Base-by-base conservation (phyloP, 2,329 filamentous ascomycete genomes). In the Fusarium torulosum region DNA sequence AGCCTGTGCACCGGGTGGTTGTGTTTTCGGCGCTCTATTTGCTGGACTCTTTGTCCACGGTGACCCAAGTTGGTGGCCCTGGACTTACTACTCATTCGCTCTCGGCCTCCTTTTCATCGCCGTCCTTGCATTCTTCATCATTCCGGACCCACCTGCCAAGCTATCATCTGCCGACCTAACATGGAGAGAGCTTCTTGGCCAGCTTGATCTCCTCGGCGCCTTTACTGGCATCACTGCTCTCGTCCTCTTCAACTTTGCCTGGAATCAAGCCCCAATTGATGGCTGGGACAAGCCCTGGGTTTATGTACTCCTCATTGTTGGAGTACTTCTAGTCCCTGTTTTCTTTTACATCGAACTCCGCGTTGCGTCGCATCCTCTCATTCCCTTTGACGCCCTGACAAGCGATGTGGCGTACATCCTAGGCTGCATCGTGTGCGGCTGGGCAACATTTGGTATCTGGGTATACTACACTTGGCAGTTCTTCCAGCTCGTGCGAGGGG, bases 231-330 rank as follows among this genome's bases (percentile, higher is more conserved):
- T 90, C 19, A 78, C 80, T 0, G 84, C 83, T 0, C 78, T 91
- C 23, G 80, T 90, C 0, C 79, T 91, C 19, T 82, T 91, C 76
- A 90, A 90, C 73, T 86, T 91, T 68, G 86, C 88, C 1, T 90
- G 87, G 86, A 91, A 89, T 59, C 88, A 91, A 72, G 88, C 86
- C 0, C 83, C 86, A 0, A 79, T 86, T 0, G 84, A 82, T 3
- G 87, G 87, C 3, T 91, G 89, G 89, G 67, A 77, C 2, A 79
- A 81, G 8, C 79, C 86, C 0, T 87, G 87, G 55, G 80, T 88
- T n/a, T 84, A 86, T 59, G 78, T 85, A 0, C 77, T 85, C 1
- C 78, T 92, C 1, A 83, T 90, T 37, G 61, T 90, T 4, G 88
- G 89, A 0, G 57, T 86, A 3, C 37, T 88, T 0, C 76, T 90